Base-by-base conservation (phyloP, 208 protist species). In the Acanthamoeba triangularis region DNA sequence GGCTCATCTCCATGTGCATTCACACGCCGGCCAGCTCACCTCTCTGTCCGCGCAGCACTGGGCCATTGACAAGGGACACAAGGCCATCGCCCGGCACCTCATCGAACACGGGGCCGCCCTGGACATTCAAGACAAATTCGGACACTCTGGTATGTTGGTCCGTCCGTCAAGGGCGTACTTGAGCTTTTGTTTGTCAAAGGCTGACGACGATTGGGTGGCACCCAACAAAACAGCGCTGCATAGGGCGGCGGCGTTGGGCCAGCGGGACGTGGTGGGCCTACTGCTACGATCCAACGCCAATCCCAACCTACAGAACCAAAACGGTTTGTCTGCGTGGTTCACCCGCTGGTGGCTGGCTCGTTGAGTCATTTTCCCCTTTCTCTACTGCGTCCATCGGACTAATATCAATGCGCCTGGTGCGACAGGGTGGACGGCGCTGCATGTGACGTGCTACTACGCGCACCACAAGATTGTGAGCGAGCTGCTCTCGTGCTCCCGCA, bases 391-490 rank as follows among this genome's bases (percentile, higher is more conserved):
- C 16, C 2, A 4, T 28, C 20, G 56, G 56, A 14, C 56, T 63
- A 7, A 63, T 61, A 1, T 63, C 3, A 63, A 2, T 59, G 52
- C 18, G 52, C 23, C n/a, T n/a, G n/a, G 54, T 25, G 20, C 23
- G 54, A 7, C 74, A 82, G 74, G 74, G 3, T 82, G 74, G 74
- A 82, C 74, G 20, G 74, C 74, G 74, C 25, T 82, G 41, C 74
- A 82, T 41, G 74, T 82, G 16, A 82, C 74, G 74, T 82, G 74
- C 74, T 82, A 82, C 41, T 82, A 82, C 41, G 74, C 74, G 25
- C 74, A 82, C 74, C 74, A 82, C 74, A 44, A 82, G 41, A 82
- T 82, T 5, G 74, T 82, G 41, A 82, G 74, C 74, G 74, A 82
- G 25, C 74, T 82, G 18, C 74, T 82, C 1, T 44, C 74, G n/a